A percentile compares a stretch with the other conserved stretches of the same genome.
Evolutionary conservation across 83 land plant species (phyloP).

Genomic region (Thuja plicata): DNA sequence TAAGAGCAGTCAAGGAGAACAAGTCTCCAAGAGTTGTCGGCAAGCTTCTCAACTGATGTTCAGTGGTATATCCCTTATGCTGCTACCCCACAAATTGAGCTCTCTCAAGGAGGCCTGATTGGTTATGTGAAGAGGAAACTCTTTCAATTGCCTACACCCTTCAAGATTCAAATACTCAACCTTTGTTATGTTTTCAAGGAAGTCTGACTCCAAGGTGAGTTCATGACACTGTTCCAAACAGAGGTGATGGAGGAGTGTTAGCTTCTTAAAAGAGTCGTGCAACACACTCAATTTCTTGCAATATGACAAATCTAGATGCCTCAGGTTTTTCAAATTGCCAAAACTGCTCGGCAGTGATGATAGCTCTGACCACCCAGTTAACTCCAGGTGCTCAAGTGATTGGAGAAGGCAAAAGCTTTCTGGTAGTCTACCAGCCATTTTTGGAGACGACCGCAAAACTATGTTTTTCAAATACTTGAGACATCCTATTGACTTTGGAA

Average conservation of each 20-base stretch:
- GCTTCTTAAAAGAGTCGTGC: not conserved
- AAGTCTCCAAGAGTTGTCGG: not conserved
- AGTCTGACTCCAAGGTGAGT: not conserved
- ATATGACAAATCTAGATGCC: not conserved
- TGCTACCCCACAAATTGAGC: not conserved
- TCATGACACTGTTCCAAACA: not conserved
- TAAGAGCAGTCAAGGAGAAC: not conserved
- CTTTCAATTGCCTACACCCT: not conserved
- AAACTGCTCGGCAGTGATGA: not conserved
- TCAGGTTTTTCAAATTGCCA: not conserved
- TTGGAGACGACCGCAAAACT: fast-evolving
- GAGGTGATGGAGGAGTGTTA: not conserved
- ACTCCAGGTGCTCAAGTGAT: not conserved
- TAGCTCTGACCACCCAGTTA: not conserved
- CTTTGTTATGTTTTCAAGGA: not conserved
- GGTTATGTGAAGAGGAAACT: not conserved
- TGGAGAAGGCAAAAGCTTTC: not conserved
- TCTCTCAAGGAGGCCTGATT: not conserved
- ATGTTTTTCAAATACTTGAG: too few species aligned
- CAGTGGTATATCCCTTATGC: not conserved
- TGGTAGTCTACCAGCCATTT: not conserved
- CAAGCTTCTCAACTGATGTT: not conserved
- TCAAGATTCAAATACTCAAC: not conserved
- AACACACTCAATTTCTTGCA: not conserved
- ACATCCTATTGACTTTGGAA: too few species aligned